Conservation (phyloP, 1,284 basidiomycete genomes). For the Fomitopsis schrenkii region DNA sequence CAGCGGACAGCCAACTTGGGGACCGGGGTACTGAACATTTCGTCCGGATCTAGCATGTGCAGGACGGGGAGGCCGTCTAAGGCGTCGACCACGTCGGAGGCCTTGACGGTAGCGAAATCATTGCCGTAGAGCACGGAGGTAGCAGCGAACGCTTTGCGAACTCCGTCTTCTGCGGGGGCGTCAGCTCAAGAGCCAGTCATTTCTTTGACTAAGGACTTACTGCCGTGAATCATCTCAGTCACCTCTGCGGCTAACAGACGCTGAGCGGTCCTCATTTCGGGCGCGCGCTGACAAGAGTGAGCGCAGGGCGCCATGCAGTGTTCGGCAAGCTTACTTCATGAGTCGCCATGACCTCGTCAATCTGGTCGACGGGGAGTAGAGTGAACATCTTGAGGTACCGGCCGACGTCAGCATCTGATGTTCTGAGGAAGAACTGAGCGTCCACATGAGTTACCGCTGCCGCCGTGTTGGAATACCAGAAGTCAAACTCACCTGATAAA, state of each 20-base stretch:
- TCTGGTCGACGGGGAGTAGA: conserved; percentile 59
- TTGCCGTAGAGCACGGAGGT: conserved; percentile 60
- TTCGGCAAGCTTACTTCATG: conserved; percentile 47
- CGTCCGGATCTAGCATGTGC: conserved; percentile 36
- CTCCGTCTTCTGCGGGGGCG: conserved; percentile 32
- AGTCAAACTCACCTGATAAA: conserved; percentile 71
- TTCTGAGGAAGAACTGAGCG: conserved; percentile 85
- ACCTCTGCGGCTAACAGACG: conserved; percentile 82
- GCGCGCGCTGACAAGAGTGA: conserved; percentile 35
- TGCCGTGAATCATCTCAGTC: conserved; percentile 81
- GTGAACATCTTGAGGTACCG: conserved; percentile 85
- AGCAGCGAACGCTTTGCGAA: conserved; percentile 51
- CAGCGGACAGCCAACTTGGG: conserved; percentile 52
- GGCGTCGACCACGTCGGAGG: conserved; percentile 47
- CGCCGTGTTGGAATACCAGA: background rate
- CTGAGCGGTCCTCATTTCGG: conserved; percentile 70
- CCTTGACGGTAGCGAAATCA: conserved; percentile 39
- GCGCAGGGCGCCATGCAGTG: background rate
- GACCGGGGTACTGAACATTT: conserved; percentile 47
- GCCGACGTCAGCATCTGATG: conserved; percentile 79
- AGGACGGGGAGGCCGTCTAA: conserved; percentile 60
- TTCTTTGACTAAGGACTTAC: conserved; percentile 38
- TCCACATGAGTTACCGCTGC: background rate
- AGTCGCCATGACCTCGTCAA: conserved; percentile 52
- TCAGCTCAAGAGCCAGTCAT: background rate